Evolutionary conservation across 495 filamentous ascomycete species (phyloP).

Genomic region (Podospora pseudoanserina): DNA sequence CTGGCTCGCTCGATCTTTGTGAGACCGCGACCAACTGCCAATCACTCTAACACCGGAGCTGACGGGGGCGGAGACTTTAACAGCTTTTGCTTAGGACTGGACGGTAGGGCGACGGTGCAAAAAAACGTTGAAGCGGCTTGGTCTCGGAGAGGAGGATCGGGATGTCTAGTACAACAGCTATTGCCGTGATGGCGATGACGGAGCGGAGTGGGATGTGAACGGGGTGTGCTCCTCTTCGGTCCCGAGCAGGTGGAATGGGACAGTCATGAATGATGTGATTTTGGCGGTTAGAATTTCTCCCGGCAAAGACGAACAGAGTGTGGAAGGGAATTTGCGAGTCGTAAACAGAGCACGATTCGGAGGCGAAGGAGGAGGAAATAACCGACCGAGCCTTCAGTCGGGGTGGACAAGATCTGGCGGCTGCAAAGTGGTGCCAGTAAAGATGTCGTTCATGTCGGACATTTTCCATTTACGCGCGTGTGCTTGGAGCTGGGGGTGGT

Average conservation of each 20-base stretch:
- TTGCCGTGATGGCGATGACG: background rate
- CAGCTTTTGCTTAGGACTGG: background rate
- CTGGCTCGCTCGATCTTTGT: background rate
- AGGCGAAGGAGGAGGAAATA: background rate
- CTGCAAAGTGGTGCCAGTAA: background rate
- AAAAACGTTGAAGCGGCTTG: background rate
- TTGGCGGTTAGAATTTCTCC: background rate
- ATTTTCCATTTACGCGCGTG: background rate
- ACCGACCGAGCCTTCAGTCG: background rate
- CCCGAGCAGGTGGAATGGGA: background rate
- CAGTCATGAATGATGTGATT: background rate
- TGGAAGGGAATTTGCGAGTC: background rate
- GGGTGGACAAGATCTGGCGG: background rate
- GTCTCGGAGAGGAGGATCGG: background rate
- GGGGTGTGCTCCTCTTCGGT: background rate
- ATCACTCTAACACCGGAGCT: background rate
- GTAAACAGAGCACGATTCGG: background rate
- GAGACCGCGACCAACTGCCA: background rate
- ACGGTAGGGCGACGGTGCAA: background rate
- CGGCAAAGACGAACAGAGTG: background rate
- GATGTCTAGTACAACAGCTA: background rate
- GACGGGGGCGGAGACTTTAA: background rate
- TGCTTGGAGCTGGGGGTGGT: background rate
- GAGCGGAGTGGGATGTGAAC: background rate
- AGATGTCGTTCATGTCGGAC: slow-evolving; percentile 1